A percentile compares a stretch with the other conserved stretches of the same genome.
phyloP scores from a whole-genome alignment of 495 filamentous ascomycete genomes.

The Aspergillus funiculosus region DNA sequence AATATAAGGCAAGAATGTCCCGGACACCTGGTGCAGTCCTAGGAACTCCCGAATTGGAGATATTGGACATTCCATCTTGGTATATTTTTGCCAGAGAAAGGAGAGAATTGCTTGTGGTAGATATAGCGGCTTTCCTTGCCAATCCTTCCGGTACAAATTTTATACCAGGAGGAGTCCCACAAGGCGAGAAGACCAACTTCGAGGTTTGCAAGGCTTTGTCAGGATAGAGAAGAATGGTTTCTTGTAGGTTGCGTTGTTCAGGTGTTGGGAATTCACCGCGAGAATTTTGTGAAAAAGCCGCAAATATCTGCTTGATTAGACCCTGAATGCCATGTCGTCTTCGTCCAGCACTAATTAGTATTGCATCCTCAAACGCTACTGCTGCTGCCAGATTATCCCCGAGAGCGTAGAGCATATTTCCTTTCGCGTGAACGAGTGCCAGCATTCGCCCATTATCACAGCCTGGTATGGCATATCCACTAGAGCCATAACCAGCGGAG shows the following conservation, averaged over 20 bases:
- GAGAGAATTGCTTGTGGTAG: constrained; percentile 92
- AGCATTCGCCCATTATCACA: constrained; percentile 92
- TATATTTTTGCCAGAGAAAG: constrained; percentile 97
- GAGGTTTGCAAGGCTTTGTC: constrained; percentile 80
- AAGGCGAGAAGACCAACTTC: constrained; percentile 70
- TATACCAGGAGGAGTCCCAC: constrained; percentile 80
- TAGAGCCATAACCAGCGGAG: constrained; percentile 63
- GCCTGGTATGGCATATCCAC: constrained; percentile 79
- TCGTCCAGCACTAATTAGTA: constrained; percentile 78
- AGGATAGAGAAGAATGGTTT: constrained; percentile 74
- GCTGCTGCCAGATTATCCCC: constrained; percentile 81
- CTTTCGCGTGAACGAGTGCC: constrained; percentile 89
- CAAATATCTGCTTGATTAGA: constrained; percentile 75
- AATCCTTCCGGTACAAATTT: constrained; percentile 66
- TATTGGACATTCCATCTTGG: constrained; percentile 92
- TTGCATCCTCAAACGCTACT: constrained; percentile 89
- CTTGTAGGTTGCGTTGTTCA: constrained; percentile 30
- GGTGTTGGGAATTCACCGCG: constrained; percentile 25
- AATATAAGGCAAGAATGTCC: constrained; percentile 94
- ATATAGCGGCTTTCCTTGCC: constrained; percentile 73
- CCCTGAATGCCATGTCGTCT: constrained; percentile 66
- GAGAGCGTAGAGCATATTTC: constrained; percentile 93
- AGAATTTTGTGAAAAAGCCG: constrained; percentile 52
- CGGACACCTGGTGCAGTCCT: constrained; percentile 70
- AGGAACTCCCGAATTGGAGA: constrained; percentile 51